These are phyloP conservation scores for Penicillium dipodomyicola DNA, from an alignment of 495 filamentous ascomycete species.

Conservation along the genomic window DNA sequence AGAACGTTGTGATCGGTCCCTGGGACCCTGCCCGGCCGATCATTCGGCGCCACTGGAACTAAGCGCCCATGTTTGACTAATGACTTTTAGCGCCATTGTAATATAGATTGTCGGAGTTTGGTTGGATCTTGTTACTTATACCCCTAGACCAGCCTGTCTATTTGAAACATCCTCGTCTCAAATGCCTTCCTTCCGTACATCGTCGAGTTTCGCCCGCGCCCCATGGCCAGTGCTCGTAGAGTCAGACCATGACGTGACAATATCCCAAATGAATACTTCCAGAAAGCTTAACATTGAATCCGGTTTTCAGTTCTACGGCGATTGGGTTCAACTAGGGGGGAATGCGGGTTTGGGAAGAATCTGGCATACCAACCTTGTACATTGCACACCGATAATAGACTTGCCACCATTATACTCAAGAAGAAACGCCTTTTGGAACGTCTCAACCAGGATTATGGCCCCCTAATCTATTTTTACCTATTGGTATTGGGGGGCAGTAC, in stretches of 20 bases:
- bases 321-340: conserved; percentile 2
- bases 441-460: background rate
- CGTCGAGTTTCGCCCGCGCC: background rate
- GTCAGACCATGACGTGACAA: background rate
- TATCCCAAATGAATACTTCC: background rate
- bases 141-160: conserved; percentile 24
- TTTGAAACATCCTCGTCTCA: background rate
- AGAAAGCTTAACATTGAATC: background rate
- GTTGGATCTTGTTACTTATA: conserved; percentile 19
- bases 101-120: conserved; percentile 22
- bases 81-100: conserved; percentile 13
- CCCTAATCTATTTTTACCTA: background rate
- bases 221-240: background rate
- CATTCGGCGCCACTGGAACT: conserved; percentile 59
- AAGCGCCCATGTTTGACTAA: conserved; percentile 14
- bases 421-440: background rate
- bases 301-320: background rate
- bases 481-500: background rate
- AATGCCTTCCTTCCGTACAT: background rate
- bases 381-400: background rate
- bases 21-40: conserved; percentile 97
- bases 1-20: conserved; percentile 96
- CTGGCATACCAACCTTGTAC: conserved; percentile 15
- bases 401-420: background rate
- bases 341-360: conserved; percentile 21